Evolutionary conservation across 2,329 filamentous ascomycete genomes (phyloP), one percentile per base, ranked within the genome.

Genomic region (Fusarium clavum): DNA sequence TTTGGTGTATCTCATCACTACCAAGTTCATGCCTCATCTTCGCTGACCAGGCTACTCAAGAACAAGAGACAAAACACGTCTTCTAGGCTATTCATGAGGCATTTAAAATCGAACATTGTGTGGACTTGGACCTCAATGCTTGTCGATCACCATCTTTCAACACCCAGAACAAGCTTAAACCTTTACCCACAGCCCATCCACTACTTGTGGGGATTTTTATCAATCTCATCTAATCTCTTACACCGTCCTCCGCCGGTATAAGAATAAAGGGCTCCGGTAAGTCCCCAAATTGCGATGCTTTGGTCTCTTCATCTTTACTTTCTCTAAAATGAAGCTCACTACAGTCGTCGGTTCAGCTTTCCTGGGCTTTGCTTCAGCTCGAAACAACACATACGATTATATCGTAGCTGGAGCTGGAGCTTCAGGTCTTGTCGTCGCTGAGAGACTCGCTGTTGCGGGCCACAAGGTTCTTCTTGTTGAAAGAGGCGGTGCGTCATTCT

Each of bases 381-480:
- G 55, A 11, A 67, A 64, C 22, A 64, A 44, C 45, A 64, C 65
- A 11, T 73, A 73, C 58, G 61, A 73, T 61, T 73, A 73, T 46
- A 73, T 73, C 24, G 47, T 73, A 34, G 69, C 71, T 30, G 71
- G 71, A 20, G 71, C 71, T 13, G 71, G 71, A 41, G 71, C 71
- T 29, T 72, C 71, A n/a, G 71, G 71, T 8, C n/a, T 73, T 8
- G 59, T 73, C 20, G 71, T 70, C 18, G 65, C 71, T 13, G 71
- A 73, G 32, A 62, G 85, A 74, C 84, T 92, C 25, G 88, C 87
- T 43, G 86, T 89, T 75, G 83, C 86, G 55, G 89, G 90, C 51
- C 86, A 90, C 69, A 89, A 83, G 34, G 90, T 92, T 7, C 79
- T 92, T 18, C 83, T 92, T 24, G 83, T 89, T 49, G 87, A 89